Conservation (phyloP, 1,139 yeast species). For the Yamadazyma kanchanaburiensis region DNA sequence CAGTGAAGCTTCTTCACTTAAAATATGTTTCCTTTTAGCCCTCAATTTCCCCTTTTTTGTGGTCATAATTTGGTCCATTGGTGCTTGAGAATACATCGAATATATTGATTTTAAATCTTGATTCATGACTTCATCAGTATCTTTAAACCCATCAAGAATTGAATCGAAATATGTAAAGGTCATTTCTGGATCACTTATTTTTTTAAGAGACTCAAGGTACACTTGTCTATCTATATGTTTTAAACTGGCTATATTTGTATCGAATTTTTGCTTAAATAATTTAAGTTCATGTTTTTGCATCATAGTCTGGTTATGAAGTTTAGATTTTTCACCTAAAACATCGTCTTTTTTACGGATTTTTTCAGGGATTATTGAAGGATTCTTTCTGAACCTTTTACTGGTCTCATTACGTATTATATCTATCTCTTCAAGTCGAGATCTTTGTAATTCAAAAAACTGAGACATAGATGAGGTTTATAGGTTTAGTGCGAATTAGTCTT, state of each 20-base stretch:
- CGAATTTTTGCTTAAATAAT: conserved; percentile 48
- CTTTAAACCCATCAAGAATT: conserved; percentile 30
- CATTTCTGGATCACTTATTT: conserved; percentile 23
- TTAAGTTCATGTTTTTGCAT: conserved; percentile 68
- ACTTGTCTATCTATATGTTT: conserved; percentile 3
- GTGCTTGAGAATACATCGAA: conserved; percentile 33
- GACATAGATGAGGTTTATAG: no score
- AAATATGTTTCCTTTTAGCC: conserved; percentile 31
- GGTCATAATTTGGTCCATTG: conserved; percentile 13
- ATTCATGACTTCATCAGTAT: conserved; percentile 14
- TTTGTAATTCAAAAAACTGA: conserved; percentile 32
- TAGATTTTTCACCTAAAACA: conserved; percentile 17
- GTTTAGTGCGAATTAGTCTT: no score
- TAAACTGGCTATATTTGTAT: conserved; percentile 7
- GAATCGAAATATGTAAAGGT: conserved; percentile 43
- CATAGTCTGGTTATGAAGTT: conserved; percentile 43
- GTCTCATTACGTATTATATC: conserved; percentile 33
- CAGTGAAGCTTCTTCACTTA: conserved; percentile 50
- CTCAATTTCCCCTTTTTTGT: conserved; percentile 20
- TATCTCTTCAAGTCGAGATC: conserved; percentile 35
- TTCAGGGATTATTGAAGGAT: conserved; percentile 19
- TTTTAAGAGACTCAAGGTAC: conserved; percentile 17
- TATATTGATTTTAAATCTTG: conserved; percentile 30
- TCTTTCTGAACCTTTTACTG: conserved; percentile 27
- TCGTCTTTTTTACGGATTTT: conserved; percentile 10